phyloP scores from a whole-genome alignment of 2,329 filamentous ascomycete species.

The Alternaria sp. region DNA sequence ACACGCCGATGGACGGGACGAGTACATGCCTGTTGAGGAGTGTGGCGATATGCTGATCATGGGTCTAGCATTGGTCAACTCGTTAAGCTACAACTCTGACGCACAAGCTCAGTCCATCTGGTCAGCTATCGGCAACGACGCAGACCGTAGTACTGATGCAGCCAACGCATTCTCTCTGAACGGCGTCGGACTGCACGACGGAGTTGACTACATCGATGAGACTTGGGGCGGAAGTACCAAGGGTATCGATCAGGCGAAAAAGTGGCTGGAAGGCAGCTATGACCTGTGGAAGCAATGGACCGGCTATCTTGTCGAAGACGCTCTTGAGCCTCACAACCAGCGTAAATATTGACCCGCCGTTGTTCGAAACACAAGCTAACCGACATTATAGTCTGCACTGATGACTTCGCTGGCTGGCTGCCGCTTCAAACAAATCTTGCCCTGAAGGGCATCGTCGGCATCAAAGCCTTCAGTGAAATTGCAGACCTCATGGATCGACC shows the following conservation, averaged over 20 bases:
- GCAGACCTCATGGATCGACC: conserved; percentile 66
- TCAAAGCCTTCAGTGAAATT: conserved; percentile 78
- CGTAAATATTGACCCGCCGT: conserved; percentile 48
- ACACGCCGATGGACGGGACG: conserved; percentile 72
- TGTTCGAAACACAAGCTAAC: conserved; percentile 7
- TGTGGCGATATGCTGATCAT: conserved; percentile 85
- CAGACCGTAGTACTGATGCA: conserved; percentile 24
- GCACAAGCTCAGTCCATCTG: conserved; percentile 65
- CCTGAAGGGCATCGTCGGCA: conserved; percentile 82
- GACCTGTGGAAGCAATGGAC: conserved; percentile 79
- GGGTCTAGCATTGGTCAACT: conserved; percentile 78
- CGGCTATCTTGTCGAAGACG: conserved; percentile 75
- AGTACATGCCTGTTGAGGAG: conserved; percentile 79
- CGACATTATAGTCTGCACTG: conserved; percentile 67
- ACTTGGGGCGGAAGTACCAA: conserved; percentile 64
- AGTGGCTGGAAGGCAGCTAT: conserved; percentile 75
- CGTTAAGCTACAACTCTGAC: conserved; percentile 68
- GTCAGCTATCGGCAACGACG: conserved; percentile 54
- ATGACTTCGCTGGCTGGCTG: conserved; percentile 82
- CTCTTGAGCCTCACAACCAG: conserved; percentile 76
- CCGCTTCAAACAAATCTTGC: conserved; percentile 82
- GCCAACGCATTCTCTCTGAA: conserved; percentile 58
- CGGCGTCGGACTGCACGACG: conserved; percentile 56
- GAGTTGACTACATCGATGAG: conserved; percentile 65
- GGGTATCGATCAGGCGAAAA: conserved; percentile 63